Conservation (phyloP, 1,284 basidiomycete species). For the Ustilago sp. region DNA sequence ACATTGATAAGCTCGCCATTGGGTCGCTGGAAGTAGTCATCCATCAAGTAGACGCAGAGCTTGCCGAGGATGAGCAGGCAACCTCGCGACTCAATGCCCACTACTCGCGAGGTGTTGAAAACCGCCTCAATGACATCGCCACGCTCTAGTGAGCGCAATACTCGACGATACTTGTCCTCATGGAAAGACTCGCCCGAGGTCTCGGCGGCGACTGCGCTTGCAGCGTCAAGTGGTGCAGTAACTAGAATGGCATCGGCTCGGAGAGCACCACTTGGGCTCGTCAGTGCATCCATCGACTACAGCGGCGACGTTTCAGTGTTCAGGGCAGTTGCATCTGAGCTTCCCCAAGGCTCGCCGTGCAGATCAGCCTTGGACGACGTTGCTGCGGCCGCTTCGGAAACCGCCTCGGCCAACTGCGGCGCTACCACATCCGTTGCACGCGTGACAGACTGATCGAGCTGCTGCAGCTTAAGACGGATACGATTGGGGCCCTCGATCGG, state of each 20-base stretch:
- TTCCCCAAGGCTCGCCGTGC: constrained; percentile 40
- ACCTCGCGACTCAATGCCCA: constrained; percentile 73
- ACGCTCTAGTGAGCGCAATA: constrained; percentile 76
- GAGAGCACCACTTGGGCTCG: neutral
- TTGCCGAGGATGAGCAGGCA: constrained; percentile 87
- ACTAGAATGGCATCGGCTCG: neutral
- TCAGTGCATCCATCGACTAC: neutral
- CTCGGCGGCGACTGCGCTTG: constrained; percentile 11
- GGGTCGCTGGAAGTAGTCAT: constrained; percentile 88
- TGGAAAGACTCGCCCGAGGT: constrained; percentile 29
- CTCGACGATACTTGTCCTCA: constrained; percentile 76
- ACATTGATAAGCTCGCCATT: constrained; percentile 90
- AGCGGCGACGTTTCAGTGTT: constrained; percentile 3
- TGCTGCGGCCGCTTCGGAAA: constrained; percentile 1
- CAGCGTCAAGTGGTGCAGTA: constrained; percentile 4
- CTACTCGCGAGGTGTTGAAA: constrained; percentile 68
- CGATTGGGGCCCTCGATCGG: constrained; percentile 66
- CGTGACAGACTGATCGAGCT: constrained; percentile 33
- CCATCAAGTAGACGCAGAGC: constrained; percentile 88
- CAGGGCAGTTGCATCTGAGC: constrained; percentile 20
- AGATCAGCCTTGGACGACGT: constrained; percentile 9
- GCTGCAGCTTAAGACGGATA: constrained; percentile 60
- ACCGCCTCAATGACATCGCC: constrained; percentile 93
- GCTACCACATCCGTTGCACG: constrained; percentile 26
- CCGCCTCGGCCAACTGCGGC: constrained; percentile 30